Conservation (phyloP, 176 grass and related monocot species). For the Triticum aestivum region IWGSC_CS_RefSeq_v2.1 NC_057799.1:386524856-386525355, state of each 20-base stretch:
- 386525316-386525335: not conserved
- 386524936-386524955: slow-evolving; percentile 91
- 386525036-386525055: not conserved
- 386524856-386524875: slow-evolving; percentile 59
- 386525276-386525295: not conserved
- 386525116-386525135: not conserved
- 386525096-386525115: slow-evolving; percentile 23
- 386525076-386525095: not conserved
- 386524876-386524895: slow-evolving; percentile 70
- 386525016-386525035: too few species aligned
- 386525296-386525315: not conserved
- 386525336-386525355: not conserved
- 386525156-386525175: not conserved
- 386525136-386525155: not conserved
- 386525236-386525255: not conserved
- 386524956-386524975: slow-evolving; percentile 60
- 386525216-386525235: not conserved
- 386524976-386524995: slow-evolving; percentile 68
- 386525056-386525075: not conserved
- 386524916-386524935: slow-evolving; percentile 60
- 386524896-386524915: slow-evolving; percentile 78
- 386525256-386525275: not conserved
- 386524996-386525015: not conserved
- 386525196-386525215: not conserved
- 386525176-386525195: not conserved